Percentiles rank a stretch among this genome's conserved stretches.
phyloP scores from a whole-genome alignment of 345 rosid genomes.

The Gossypium australe region DNA sequence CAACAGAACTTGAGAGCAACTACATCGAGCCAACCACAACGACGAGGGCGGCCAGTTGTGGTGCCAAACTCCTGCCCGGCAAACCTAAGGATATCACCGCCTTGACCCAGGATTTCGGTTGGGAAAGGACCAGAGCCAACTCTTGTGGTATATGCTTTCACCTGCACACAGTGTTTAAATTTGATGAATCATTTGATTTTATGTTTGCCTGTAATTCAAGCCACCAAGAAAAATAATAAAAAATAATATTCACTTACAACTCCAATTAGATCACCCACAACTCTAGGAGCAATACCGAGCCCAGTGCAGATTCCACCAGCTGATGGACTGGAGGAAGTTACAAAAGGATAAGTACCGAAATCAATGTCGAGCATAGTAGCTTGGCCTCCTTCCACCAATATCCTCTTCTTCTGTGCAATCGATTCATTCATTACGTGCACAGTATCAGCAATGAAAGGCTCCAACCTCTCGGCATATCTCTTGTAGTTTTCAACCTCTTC shows the following conservation, averaged over 20 bases:
- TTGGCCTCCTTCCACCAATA: constrained; percentile 98
- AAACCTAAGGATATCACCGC: constrained; percentile 82
- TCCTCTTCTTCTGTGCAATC: constrained; percentile 63
- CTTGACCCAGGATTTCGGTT: constrained; percentile 78
- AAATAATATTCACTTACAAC: constrained; percentile 50
- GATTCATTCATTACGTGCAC: constrained; percentile 81
- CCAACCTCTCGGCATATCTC: constrained; percentile 88
- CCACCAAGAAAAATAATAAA: not conserved
- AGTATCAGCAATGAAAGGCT: constrained; percentile 83
- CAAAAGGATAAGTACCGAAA: constrained; percentile 95
- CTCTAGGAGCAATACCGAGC: constrained; percentile 94
- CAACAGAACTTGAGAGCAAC: constrained; percentile 83
- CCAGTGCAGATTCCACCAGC: constrained; percentile 97
- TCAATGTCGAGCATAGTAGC: constrained; percentile 97
- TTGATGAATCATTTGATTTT: too few relatives aligned
- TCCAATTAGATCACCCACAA: constrained; percentile 85
- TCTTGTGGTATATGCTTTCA: constrained; percentile 95
- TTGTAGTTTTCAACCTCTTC: constrained; percentile 86
- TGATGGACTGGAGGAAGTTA: constrained; percentile 94
- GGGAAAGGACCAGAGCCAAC: constrained; percentile 99
- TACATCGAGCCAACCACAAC: constrained; percentile 98
- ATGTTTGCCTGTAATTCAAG: not conserved
- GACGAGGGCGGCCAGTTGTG: constrained; percentile 97
- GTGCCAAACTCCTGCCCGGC: constrained; percentile 98
- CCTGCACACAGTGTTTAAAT: constrained; percentile 35